Conservation (phyloP, 495 filamentous ascomycete genomes). For the Filosporella fistucella region DNA sequence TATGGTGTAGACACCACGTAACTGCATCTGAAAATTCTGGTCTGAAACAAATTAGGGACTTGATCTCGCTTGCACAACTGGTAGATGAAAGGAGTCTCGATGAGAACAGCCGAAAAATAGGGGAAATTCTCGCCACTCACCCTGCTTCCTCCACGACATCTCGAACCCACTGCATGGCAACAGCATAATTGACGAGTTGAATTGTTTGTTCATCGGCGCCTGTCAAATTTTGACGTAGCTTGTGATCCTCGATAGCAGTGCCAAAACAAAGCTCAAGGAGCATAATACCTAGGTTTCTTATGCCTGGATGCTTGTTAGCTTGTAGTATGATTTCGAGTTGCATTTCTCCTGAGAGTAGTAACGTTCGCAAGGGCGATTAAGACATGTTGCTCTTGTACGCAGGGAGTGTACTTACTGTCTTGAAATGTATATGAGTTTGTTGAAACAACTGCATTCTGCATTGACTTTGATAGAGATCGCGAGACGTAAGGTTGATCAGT, state of each 20-base stretch:
- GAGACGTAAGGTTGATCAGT: conserved; percentile 26
- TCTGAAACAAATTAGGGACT: too few species aligned
- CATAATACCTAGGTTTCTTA: conserved; percentile 27
- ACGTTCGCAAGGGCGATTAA: too few species aligned
- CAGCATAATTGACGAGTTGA: conserved; percentile 17
- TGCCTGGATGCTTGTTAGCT: too few species aligned
- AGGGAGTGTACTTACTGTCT: not conserved
- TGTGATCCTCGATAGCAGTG: conserved; percentile 21
- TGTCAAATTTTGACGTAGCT: conserved; percentile 14
- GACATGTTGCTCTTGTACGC: too few species aligned
- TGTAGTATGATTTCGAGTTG: too few species aligned
- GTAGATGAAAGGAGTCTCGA: not conserved
- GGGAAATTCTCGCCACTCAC: too few species aligned
- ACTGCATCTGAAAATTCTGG: conserved; percentile 27
- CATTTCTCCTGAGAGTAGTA: conserved; percentile 1
- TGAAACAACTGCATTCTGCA: not conserved
- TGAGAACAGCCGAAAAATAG: not conserved
- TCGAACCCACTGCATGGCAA: conserved; percentile 23
- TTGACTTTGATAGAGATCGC: conserved; percentile 11
- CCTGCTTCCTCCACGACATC: conserved; percentile 24
- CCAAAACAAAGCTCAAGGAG: conserved; percentile 33
- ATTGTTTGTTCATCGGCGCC: conserved; percentile 7
- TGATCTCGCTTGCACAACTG: too few species aligned
- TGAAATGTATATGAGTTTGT: not conserved
- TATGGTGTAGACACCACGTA: conserved; percentile 25